Base-by-base conservation (phyloP, 1,284 basidiomycete species). In the Athelia sp. region DNA sequence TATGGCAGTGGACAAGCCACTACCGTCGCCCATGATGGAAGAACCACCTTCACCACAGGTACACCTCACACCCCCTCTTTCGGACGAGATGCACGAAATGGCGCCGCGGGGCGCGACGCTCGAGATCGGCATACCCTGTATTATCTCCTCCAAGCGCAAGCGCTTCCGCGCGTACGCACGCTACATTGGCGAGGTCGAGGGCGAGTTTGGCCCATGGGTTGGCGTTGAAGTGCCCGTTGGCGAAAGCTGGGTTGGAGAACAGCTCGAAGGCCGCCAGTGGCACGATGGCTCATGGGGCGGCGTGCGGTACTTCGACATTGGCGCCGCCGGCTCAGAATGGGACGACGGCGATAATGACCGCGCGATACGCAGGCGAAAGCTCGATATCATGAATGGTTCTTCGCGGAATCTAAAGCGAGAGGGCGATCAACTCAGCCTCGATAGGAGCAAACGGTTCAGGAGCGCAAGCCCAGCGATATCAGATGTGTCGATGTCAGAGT, bases 71-170 rank as follows among this genome's bases (percentile, higher is more conserved):
- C 26, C 50, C 32, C 15, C 48, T 44, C 34, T 46, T 24, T 40
- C 32, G 29, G 43, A 43, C 46, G 36, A n/a, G 6, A 40, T 40
- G 24, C 35, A 50, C 24, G 47, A 47, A 11, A 52, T 52, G 15
- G 43, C 63, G 1, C 76, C 76, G 8, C 72, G 72, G 11, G 92
- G 93, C 1, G 82, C 87, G 1, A 84, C 81, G 4, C 78, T 97
- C 34, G 83, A 90, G 38, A 82, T 95, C 18, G 93, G 93, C 6
- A 95, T 96, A 44, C 91, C 92, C 0, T 96, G 93, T 68, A 92
- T 96, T 61, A 90, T 95, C 50, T 83, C 86, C 0, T 85, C 85
- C 31, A 87, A 87, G 58, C 78, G 87, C 24, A 85, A 84, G 51
- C 79, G 90, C 11, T 94, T 95, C 75, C 84, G 86, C 48, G 93